phyloP scores from a whole-genome alignment of 495 filamentous ascomycete genomes.

The Bombardia bombarda region DNA sequence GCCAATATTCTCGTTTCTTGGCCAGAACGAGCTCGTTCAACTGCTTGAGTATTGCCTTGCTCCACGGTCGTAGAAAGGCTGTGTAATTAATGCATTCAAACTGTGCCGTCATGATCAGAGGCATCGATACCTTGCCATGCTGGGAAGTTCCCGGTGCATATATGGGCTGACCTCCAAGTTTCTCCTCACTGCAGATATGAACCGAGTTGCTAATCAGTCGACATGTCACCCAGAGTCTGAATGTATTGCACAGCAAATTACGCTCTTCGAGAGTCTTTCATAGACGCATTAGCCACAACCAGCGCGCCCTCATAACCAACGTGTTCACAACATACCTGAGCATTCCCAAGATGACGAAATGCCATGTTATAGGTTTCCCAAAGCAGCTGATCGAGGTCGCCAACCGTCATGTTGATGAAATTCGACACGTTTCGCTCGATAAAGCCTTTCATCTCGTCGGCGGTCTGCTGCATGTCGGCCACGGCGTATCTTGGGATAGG shows the following conservation, averaged over 20 bases:
- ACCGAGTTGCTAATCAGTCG: slow-evolving; percentile 19
- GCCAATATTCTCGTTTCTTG: slow-evolving; percentile 21
- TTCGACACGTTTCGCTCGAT: slow-evolving; percentile 11
- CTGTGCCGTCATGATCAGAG: slow-evolving; percentile 20
- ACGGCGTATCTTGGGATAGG: slow-evolving; percentile 13
- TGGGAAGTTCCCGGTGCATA: slow-evolving; percentile 7
- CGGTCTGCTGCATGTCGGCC: slow-evolving; percentile 15
- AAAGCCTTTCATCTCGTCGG: slow-evolving; percentile 13
- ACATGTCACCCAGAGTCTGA: slow-evolving; percentile 20
- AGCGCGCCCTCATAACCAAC: too few relatives aligned
- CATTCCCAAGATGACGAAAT: slow-evolving; percentile 12
- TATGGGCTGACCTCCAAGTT: slow-evolving; percentile 10
- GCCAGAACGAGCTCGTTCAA: slow-evolving; percentile 19
- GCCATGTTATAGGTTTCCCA: slow-evolving; percentile 19
- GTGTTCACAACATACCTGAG: slow-evolving; percentile 6
- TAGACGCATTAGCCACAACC: not conserved
- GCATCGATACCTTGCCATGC: slow-evolving; percentile 13
- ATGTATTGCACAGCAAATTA: slow-evolving; percentile 14
- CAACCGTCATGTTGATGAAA: slow-evolving; percentile 10
- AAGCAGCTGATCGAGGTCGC: slow-evolving; percentile 11
- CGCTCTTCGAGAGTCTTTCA: slow-evolving; percentile 14
- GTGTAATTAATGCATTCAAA: slow-evolving; percentile 23
- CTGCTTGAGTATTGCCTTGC: slow-evolving; percentile 19
- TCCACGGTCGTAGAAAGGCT: slow-evolving; percentile 16
- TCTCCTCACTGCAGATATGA: slow-evolving; percentile 16